These are phyloP conservation scores for Rhodotorula diobovata DNA, from an alignment of 768 basidiomycete species.

Conservation along the genomic window DNA sequence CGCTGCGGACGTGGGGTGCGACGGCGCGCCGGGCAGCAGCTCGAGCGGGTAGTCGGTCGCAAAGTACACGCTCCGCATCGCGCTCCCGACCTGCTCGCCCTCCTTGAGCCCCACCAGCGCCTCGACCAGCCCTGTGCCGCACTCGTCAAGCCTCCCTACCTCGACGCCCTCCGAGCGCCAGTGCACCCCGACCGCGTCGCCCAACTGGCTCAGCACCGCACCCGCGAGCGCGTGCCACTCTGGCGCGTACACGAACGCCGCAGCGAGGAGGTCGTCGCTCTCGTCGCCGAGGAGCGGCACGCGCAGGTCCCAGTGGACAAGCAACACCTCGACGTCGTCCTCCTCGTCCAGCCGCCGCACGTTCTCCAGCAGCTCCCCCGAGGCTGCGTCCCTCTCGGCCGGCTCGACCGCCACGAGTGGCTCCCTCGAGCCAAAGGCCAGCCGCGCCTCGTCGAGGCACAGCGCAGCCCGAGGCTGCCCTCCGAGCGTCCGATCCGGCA, in stretches of 20 bases:
- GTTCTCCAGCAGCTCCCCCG: not conserved
- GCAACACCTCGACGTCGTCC: constrained; percentile 8
- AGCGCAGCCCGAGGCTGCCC: not conserved
- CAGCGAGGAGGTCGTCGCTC: not conserved
- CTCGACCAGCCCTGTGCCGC: not conserved
- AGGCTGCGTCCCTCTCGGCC: too few relatives aligned
- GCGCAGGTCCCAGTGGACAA: constrained; percentile 21
- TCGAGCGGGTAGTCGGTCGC: constrained; percentile 23
- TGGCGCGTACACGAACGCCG: not conserved
- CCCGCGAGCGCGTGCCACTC: not conserved
- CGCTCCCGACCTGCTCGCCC: not conserved
- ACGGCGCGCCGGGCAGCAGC: not conserved
- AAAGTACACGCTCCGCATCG: constrained; percentile 1
- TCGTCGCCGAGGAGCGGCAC: not conserved
- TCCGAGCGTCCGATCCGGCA: not conserved
- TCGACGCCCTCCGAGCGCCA: constrained; percentile 17
- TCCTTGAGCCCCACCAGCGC: not conserved
- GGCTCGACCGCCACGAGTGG: not conserved
- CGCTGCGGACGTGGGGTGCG: not conserved
- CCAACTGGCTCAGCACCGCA: not conserved
- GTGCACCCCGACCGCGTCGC: constrained; percentile 3
- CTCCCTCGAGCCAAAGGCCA: not conserved
- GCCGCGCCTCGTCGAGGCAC: not conserved
- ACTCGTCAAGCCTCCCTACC: not conserved
- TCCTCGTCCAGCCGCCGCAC: not conserved